Evolutionary conservation across 2,329 filamentous ascomycete species (phyloP).

Genomic region (Fusarium chuoi): DNA sequence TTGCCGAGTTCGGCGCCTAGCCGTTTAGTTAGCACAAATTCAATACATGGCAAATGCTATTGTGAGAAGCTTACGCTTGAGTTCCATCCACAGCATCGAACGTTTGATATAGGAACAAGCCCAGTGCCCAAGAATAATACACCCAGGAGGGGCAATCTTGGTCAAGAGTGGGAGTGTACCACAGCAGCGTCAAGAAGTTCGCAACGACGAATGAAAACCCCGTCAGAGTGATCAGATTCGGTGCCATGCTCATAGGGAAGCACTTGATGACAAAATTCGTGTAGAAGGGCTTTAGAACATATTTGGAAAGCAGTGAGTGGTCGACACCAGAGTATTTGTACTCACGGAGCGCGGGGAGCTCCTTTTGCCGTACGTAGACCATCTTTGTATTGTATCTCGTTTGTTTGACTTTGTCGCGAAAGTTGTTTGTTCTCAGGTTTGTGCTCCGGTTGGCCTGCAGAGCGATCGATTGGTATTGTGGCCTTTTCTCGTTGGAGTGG

Average conservation of each 20-base stretch:
- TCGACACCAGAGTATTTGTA: conserved; percentile 98
- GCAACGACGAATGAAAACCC: conserved; percentile 90
- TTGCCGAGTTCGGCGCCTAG: conserved; percentile 84
- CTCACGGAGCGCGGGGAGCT: conserved; percentile 86
- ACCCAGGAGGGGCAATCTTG: conserved; percentile 96
- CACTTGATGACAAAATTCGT: conserved; percentile 91
- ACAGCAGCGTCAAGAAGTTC: conserved; percentile 91
- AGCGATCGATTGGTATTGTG: conserved; percentile 23
- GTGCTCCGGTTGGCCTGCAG: conserved; percentile 5
- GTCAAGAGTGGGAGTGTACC: conserved; percentile 95
- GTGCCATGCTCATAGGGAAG: conserved; percentile 96
- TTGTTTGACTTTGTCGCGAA: not conserved
- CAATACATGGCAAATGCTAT: not conserved
- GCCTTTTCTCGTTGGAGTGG: conserved; percentile 31
- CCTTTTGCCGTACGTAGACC: conserved; percentile 95
- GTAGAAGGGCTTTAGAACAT: conserved; percentile 98
- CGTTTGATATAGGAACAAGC: conserved; percentile 95
- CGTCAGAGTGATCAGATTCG: conserved; percentile 86
- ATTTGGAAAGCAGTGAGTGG: conserved; percentile 88
- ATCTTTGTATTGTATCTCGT: conserved; percentile 61
- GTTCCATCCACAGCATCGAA: conserved; percentile 97
- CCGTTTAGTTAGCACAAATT: conserved; percentile 10
- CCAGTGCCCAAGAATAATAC: conserved; percentile 89
- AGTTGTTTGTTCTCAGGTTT: not conserved
- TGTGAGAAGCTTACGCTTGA: conserved; percentile 76